Evolutionary conservation across 2,329 filamentous ascomycete species (phyloP).

Genomic region (Ambrosiella beaveri): DNA sequence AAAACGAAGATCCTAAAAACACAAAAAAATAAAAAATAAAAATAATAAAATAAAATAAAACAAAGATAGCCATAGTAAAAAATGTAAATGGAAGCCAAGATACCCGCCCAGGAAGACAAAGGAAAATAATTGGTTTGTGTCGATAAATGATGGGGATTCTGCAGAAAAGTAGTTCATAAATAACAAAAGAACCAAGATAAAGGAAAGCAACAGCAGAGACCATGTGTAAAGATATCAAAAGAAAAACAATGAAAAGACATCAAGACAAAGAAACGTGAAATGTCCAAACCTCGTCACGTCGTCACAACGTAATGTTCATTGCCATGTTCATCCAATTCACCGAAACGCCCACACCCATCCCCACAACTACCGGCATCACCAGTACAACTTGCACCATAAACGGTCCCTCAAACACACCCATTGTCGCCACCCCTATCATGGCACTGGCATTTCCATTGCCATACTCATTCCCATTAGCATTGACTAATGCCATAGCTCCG

Average conservation of each 20-base stretch:
- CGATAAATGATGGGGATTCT: no score
- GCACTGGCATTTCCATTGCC: neutral
- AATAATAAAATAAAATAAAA: neutral
- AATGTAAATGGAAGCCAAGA: no score
- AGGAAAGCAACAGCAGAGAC: neutral
- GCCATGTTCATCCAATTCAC: neutral
- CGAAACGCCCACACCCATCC: neutral
- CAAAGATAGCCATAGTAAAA: neutral
- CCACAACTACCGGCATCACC: neutral
- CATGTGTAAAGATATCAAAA: neutral
- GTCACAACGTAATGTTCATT: neutral
- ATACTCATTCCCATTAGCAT: neutral
- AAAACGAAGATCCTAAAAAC: conserved; percentile 1
- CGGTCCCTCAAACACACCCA: neutral
- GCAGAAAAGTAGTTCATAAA: neutral
- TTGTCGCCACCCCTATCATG: neutral
- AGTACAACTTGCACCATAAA: no score
- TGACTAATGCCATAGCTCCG: no score
- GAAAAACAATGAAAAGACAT: neutral
- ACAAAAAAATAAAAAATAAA: neutral
- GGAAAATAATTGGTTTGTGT: no score
- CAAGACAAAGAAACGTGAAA: neutral
- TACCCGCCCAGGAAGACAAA: no score
- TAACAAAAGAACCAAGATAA: neutral
- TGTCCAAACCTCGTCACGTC: neutral